Percentiles rank a stretch among this genome's conserved stretches.
Conservation (phyloP, 2,329 filamentous ascomycete genomes). For the Xylariaceae sp. region DNA sequence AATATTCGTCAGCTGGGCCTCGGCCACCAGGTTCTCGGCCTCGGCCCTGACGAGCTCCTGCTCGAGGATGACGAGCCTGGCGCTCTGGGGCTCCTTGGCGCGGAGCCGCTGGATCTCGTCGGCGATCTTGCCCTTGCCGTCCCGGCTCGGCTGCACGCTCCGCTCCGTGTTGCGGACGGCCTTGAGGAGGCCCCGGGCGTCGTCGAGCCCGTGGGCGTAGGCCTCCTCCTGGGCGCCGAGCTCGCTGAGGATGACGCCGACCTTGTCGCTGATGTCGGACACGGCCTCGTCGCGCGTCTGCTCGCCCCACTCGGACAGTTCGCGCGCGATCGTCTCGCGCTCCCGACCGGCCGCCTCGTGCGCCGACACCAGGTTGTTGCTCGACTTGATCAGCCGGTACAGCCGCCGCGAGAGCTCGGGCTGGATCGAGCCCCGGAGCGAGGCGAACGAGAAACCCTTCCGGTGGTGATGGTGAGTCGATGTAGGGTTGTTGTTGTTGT, state of each 20-base stretch:
- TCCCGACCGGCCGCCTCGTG: conserved; percentile 83
- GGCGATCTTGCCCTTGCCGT: conserved; percentile 78
- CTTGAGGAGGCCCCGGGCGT: conserved; percentile 77
- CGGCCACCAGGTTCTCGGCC: conserved; percentile 91
- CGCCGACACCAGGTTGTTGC: conserved; percentile 80
- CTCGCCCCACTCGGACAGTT: conserved; percentile 96
- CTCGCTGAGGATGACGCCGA: conserved; percentile 86
- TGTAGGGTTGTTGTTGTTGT: conserved; percentile 31
- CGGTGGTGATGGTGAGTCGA: no score
- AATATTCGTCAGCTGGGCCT: conserved; percentile 92
- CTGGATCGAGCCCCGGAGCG: conserved; percentile 77
- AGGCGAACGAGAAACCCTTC: conserved; percentile 78
- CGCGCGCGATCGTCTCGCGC: conserved; percentile 75
- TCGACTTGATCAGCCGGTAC: conserved; percentile 88
- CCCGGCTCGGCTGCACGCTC: conserved; percentile 87
- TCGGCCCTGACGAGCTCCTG: conserved; percentile 95
- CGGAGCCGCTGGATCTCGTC: conserved; percentile 92
- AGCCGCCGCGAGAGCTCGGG: conserved; percentile 86
- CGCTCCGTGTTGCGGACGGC: conserved; percentile 91
- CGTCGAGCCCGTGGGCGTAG: conserved; percentile 83
- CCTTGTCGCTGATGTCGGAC: conserved; percentile 89
- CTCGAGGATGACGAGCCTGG: conserved; percentile 77
- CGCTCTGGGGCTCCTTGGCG: conserved; percentile 82
- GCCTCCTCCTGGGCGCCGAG: conserved; percentile 89
- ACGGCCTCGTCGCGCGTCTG: conserved; percentile 80